Percentiles rank a stretch among this genome's conserved stretches.
Conservation (phyloP, 768 basidiomycete species). For the Mrakia blollopis region DNA sequence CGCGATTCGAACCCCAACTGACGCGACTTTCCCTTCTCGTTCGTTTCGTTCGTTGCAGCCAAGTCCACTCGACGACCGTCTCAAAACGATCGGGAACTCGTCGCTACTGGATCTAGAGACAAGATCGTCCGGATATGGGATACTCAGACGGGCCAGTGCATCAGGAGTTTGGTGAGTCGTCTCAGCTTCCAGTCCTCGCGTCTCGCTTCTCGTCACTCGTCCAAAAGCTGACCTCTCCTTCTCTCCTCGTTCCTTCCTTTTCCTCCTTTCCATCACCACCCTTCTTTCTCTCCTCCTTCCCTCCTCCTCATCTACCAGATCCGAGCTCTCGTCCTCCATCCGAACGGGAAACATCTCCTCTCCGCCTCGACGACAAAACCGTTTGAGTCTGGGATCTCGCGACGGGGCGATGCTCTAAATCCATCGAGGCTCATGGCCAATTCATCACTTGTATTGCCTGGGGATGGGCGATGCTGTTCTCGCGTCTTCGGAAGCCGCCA, state of each 20-base stretch:
- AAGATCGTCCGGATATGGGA: constrained; percentile 93
- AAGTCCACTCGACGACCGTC: constrained; percentile 45
- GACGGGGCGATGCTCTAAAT: constrained; percentile 78
- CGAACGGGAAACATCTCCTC: constrained; percentile 80
- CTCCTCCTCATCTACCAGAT: constrained; percentile 59
- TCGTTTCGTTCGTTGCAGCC: constrained; percentile 49
- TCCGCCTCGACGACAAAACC: constrained; percentile 86
- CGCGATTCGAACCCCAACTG: too few relatives aligned
- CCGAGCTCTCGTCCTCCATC: constrained; percentile 80
- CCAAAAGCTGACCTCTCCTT: too few relatives aligned
- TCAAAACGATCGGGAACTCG: constrained; percentile 49
- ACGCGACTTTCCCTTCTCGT: background rate
- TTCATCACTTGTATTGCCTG: constrained; percentile 77
- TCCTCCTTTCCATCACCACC: too few relatives aligned
- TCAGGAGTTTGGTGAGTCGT: constrained; percentile 67
- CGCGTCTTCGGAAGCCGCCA: too few relatives aligned
- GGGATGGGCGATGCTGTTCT: constrained; percentile 55
- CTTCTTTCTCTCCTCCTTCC: too few relatives aligned
- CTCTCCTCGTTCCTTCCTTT: too few relatives aligned
- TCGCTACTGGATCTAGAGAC: constrained; percentile 80
- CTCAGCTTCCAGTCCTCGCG: background rate
- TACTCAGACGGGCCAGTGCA: constrained; percentile 68
- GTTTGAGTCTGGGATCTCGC: constrained; percentile 84
- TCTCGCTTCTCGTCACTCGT: background rate
- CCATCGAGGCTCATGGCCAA: constrained; percentile 78